A percentile compares a stretch with the other conserved stretches of the same genome.
phyloP scores from a whole-genome alignment of 306 rosid species.

The Ormosia semicastrata region DNA sequence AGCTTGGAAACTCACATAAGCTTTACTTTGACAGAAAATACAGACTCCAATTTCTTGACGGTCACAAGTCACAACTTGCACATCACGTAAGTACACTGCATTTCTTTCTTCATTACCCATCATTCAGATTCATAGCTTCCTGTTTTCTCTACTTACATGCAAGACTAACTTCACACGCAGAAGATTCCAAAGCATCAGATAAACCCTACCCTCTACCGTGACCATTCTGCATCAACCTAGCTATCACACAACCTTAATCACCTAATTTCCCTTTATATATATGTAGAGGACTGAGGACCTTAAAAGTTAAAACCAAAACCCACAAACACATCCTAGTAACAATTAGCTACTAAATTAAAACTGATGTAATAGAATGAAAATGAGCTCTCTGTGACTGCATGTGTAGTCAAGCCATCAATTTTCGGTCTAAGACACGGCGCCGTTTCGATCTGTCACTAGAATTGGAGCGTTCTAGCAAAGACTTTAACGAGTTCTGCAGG shows the following conservation, averaged over 20 bases:
- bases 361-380: neutral
- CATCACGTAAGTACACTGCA: constrained; percentile 4
- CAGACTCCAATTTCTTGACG: neutral
- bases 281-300: too few relatives aligned
- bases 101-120: constrained; percentile 12
- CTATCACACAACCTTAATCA: neutral
- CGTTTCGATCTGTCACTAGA: constrained; percentile 74
- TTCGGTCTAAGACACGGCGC: constrained; percentile 65
- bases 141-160: constrained; percentile 30
- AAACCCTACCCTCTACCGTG: constrained; percentile 17
- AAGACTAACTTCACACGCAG: constrained; percentile 16
- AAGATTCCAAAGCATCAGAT: constrained; percentile 24
- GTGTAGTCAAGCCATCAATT: constrained; percentile 30
- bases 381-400: too few relatives aligned
- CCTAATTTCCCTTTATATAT: neutral
- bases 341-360: neutral
- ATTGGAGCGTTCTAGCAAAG: constrained; percentile 68
- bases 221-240: neutral
- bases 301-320: neutral
- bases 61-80: constrained; percentile 6
- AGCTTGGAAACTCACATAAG: constrained; percentile 34
- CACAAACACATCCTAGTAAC: neutral
- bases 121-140: neutral
- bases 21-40: constrained; percentile 26
- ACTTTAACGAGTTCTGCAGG: constrained; percentile 84